Conservation (phyloP, 108 stramenopile species). For the Cylindrotheca fusiformis region DNA sequence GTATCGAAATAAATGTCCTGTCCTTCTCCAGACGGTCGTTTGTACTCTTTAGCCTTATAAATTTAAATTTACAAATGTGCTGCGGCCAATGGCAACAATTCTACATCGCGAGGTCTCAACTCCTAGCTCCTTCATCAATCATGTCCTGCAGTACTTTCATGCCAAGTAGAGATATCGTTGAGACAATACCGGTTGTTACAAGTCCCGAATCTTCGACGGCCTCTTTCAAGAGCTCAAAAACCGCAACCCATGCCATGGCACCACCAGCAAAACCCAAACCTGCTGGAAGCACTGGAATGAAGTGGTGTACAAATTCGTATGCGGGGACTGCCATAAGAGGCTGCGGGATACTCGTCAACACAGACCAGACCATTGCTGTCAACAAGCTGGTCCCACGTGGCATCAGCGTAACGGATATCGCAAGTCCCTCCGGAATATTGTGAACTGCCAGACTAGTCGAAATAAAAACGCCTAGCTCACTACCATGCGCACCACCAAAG, state of each 20-base stretch:
- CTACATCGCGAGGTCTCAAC: conserved; percentile 1
- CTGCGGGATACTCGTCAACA: conserved; percentile 95
- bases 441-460: conserved; percentile 95
- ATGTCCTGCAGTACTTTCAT: conserved; percentile 66
- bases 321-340: conserved; percentile 98
- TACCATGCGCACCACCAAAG: conserved; percentile 85
- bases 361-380: conserved; percentile 91
- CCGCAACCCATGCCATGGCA: conserved; percentile 98
- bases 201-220: conserved; percentile 88
- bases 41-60: too few relatives aligned
- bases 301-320: conserved; percentile 93
- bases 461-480: conserved; percentile 92
- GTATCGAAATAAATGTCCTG: conserved; percentile 8
- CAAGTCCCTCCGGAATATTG: conserved; percentile 99
- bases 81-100: too few relatives aligned
- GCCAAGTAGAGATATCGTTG: conserved; percentile 49
- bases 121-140: conserved; percentile 53
- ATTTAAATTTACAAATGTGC: too few relatives aligned
- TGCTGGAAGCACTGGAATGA: conserved; percentile 91
- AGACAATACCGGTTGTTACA: conserved; percentile 64
- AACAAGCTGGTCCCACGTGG: conserved; percentile 84
- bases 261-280: conserved; percentile 98
- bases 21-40: too few relatives aligned
- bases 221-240: conserved; percentile 92
- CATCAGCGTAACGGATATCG: conserved; percentile 93